A percentile compares a stretch with the other conserved stretches of the same genome.
phyloP scores from a whole-genome alignment of 2,329 filamentous ascomycete species.

The Aspergillus tamarii region DNA sequence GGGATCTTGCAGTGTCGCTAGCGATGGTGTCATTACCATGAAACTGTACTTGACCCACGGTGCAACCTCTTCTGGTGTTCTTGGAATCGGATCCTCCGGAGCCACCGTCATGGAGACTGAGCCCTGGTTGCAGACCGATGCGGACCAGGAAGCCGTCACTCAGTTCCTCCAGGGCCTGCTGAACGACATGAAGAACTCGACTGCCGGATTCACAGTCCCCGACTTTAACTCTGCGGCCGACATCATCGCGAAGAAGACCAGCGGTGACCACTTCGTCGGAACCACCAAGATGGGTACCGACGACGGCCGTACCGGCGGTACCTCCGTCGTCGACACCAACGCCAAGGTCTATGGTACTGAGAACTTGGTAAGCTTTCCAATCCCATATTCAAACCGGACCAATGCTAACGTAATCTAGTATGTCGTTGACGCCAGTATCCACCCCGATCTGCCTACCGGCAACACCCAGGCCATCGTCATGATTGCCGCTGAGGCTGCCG shows the following conservation, averaged over 20 bases:
- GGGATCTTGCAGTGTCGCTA: slow-evolving; percentile 22
- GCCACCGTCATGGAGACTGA: slow-evolving; percentile 19
- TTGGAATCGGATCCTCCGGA: slow-evolving; percentile 19
- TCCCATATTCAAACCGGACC: no score
- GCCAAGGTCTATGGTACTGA: slow-evolving; percentile 58
- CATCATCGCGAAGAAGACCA: slow-evolving; percentile 43
- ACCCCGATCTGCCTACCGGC: slow-evolving; percentile 68
- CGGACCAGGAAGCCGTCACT: slow-evolving; percentile 18
- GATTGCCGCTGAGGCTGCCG: slow-evolving; percentile 64
- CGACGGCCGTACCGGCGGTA: slow-evolving; percentile 20
- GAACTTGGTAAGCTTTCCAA: slow-evolving; percentile 52
- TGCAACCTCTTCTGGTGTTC: slow-evolving; percentile 22
- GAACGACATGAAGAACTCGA: slow-evolving; percentile 17
- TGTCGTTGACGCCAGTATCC: slow-evolving; percentile 69
- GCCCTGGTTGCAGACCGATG: slow-evolving; percentile 20
- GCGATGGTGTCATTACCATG: slow-evolving; percentile 21
- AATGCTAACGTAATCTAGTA: slow-evolving; percentile 40
- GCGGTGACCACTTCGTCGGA: slow-evolving; percentile 51
- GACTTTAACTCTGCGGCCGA: slow-evolving; percentile 14
- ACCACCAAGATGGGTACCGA: slow-evolving; percentile 54
- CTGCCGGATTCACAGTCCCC: slow-evolving; percentile 19
- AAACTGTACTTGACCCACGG: slow-evolving; percentile 27
- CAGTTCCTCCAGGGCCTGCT: slow-evolving; percentile 20
- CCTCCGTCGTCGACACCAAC: slow-evolving; percentile 22
- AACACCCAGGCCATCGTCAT: slow-evolving; percentile 70